Conservation (phyloP, 805 yeast species). For the Lipomyces kockii region DNA sequence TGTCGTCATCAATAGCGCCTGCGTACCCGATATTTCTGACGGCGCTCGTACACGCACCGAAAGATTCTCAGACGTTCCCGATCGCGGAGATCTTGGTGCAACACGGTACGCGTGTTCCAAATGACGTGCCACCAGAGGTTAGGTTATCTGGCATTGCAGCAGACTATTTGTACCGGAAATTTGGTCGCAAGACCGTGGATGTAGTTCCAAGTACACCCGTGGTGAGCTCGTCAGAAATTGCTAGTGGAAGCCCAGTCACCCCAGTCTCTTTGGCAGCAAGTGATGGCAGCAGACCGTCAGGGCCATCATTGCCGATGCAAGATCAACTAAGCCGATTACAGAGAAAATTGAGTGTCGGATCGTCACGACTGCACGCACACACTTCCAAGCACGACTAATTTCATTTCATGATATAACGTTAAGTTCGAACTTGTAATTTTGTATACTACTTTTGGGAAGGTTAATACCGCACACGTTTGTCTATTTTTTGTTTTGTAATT, state of each 20-base stretch:
- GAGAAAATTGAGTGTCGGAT: constrained; percentile 8
- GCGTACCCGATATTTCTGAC: constrained; percentile 43
- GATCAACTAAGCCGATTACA: constrained; percentile 13
- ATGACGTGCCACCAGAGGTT: constrained; percentile 26
- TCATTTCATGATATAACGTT: background rate
- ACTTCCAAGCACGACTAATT: background rate
- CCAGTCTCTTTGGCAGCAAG: background rate
- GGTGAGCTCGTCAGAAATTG: background rate
- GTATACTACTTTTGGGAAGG: background rate
- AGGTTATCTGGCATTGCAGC: constrained; percentile 18
- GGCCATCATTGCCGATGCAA: background rate
- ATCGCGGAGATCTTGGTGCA: constrained; percentile 48
- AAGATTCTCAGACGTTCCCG: constrained; percentile 43
- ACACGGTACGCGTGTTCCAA: constrained; percentile 46
- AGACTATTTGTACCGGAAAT: constrained; percentile 18
- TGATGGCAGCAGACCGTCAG: background rate
- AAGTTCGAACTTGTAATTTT: background rate
- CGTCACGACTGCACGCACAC: constrained; percentile 2
- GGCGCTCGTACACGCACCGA: constrained; percentile 44
- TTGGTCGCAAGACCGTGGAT: constrained; percentile 5
- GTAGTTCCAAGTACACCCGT: background rate
- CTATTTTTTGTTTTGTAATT: background rate
- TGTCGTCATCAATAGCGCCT: constrained; percentile 5
- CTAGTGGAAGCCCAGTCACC: background rate
- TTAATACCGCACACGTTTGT: background rate